Conservation (phyloP, 2,329 filamentous ascomycete species). For the Epichloe amarillans region DNA sequence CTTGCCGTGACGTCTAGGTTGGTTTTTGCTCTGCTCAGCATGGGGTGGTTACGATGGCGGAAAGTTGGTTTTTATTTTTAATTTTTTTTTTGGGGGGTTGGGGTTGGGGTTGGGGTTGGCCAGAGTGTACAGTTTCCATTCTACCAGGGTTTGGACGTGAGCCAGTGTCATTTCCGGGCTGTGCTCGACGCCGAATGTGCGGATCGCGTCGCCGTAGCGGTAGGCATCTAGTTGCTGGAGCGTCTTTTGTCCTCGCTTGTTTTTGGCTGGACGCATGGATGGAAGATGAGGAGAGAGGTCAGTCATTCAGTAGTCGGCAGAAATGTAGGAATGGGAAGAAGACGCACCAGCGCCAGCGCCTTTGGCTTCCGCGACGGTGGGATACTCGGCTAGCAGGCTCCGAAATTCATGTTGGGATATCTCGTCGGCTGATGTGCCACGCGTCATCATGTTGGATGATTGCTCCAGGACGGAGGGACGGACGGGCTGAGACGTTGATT, state of each 20-base stretch:
- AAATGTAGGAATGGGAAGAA: slow-evolving; percentile 9
- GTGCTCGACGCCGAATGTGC: slow-evolving; percentile 26
- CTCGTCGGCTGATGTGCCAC: slow-evolving; percentile 4
- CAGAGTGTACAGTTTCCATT: slow-evolving; percentile 58
- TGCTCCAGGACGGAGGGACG: not conserved
- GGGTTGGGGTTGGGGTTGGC: slow-evolving; percentile 1
- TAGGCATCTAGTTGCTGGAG: slow-evolving; percentile 46
- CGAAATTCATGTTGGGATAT: slow-evolving; percentile 23
- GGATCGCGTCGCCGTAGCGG: slow-evolving; percentile 42
- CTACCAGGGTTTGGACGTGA: slow-evolving; percentile 47
- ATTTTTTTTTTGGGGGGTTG: too few species aligned
- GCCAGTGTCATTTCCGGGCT: slow-evolving; percentile 34
- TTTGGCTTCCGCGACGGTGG: slow-evolving; percentile 22
- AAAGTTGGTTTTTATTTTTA: not conserved
- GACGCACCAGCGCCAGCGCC: slow-evolving; percentile 32
- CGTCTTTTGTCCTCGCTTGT: slow-evolving; percentile 34
- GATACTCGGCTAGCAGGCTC: slow-evolving; percentile 24
- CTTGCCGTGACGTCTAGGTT: slow-evolving; percentile 42
- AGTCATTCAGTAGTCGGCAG: too few species aligned
- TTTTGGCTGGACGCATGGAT: slow-evolving; percentile 1
- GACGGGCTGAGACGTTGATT: not conserved
- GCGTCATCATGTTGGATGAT: not conserved
- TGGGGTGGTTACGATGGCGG: too few species aligned
- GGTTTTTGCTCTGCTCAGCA: not conserved
- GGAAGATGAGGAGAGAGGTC: not conserved